Percentiles rank a stretch among this genome's conserved stretches.
These are phyloP conservation scores for Mortierella antarctica DNA, from an alignment of 192 early-diverging fungal species.

Conservation along the genomic window DNA sequence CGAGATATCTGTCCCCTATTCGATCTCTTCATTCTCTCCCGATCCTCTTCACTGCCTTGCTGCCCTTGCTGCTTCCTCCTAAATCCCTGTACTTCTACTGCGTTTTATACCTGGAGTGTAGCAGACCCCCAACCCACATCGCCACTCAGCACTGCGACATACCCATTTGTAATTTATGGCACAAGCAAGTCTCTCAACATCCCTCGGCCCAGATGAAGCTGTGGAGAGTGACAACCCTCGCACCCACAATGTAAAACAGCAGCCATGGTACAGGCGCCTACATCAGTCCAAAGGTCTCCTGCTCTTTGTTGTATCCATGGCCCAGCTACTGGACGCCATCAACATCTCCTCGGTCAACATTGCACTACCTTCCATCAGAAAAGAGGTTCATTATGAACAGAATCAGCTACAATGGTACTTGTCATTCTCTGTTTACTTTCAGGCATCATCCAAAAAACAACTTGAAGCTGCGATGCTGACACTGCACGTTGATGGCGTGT, in stretches of 20 bases:
- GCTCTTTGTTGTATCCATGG: conserved; percentile 30
- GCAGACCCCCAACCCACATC: too few relatives aligned
- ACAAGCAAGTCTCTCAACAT: background rate
- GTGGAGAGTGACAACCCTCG: conserved; percentile 34
- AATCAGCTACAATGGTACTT: conserved; percentile 43
- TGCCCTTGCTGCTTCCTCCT: too few relatives aligned
- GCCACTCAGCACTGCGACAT: too few relatives aligned
- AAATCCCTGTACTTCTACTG: too few relatives aligned
- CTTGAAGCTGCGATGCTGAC: too few relatives aligned
- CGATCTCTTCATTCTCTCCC: too few relatives aligned
- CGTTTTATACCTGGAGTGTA: too few relatives aligned
- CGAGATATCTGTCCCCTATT: too few relatives aligned
- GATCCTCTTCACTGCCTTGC: too few relatives aligned
- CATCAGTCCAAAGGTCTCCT: conserved; percentile 11
- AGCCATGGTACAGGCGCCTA: conserved; percentile 32
- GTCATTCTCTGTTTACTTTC: too few relatives aligned
- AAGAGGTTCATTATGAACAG: conserved; percentile 31
- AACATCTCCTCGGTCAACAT: conserved; percentile 41
- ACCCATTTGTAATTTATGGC: too few relatives aligned
- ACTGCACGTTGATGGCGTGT: background rate
- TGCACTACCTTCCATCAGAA: conserved; percentile 29
- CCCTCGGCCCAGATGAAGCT: conserved; percentile 19
- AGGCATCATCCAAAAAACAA: too few relatives aligned
- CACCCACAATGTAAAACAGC: background rate
- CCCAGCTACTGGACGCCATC: conserved; percentile 35